Evolutionary conservation across 2,329 filamentous ascomycete genomes (phyloP), one percentile per base, ranked within the genome.

Genomic region (Alternaria postmessia): DNA sequence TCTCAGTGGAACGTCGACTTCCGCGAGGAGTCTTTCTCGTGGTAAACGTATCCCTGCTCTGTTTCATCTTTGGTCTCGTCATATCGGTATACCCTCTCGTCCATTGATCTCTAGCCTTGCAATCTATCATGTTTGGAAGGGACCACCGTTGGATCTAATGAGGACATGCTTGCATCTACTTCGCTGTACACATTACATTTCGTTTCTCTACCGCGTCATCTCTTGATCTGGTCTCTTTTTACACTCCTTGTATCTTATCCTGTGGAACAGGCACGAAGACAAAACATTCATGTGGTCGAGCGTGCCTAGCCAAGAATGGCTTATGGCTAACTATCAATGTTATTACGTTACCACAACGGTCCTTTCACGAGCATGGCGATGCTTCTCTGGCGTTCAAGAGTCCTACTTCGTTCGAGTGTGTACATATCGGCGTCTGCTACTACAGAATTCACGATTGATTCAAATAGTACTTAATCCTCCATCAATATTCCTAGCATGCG

Each of bases 11-110:
- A 87, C 61, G 88, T 94, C 55, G 91, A 94, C 73, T 93, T 94
- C 76, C 85, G 91, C 62, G 91, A 94, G 79, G 91, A 94, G 78
- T 89, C 90, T 5, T 94, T 94, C 80, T 86, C 85, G 43, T 88
- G 86, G 86, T 88, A 76, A 63, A 65, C 51, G 48, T 44, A 8
- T 43, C 51, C 39, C 39, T 26, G 7, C 47, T 12, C 41, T 43
- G 39, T 53, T 20, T 38, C 41, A 54, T 54, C 30, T 46, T 61
- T 48, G 41, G 46, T 60, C 57, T 56, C 47, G 30, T 57, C 57
- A 18, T 20, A n/a, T 63, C 42, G 55, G 57, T 66, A 65, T 66
- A 68, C 62, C 61, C 62, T 60, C 51, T 64, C 53, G 54, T 59
- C 62, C 58, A 62, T 51, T 56, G 59, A 43, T 57, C 61, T 52